These are phyloP conservation scores for Peterozyma toletana DNA, from an alignment of 805 yeast genomes.

Conservation along the genomic window DNA sequence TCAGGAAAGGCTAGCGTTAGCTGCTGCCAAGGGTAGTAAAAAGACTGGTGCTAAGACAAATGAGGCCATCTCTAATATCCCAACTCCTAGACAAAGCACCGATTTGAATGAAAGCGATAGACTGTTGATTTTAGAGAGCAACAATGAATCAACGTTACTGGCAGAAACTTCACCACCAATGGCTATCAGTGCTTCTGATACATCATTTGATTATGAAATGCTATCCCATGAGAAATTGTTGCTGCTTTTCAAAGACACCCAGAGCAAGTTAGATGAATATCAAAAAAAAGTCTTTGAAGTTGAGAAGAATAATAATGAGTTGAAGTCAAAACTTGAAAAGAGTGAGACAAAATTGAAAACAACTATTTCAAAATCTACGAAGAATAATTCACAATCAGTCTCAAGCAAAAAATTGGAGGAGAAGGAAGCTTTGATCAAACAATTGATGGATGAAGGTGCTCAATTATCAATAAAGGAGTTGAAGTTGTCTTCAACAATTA, in stretches of 20 bases:
- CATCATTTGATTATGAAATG: background rate
- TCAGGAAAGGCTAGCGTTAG: slow-evolving; percentile 80
- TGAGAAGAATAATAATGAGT: slow-evolving; percentile 2
- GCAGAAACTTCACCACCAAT: background rate
- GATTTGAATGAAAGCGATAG: background rate
- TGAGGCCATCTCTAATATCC: background rate
- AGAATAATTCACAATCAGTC: slow-evolving; percentile 5
- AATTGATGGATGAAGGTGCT: slow-evolving; percentile 71
- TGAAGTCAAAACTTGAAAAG: slow-evolving; percentile 8
- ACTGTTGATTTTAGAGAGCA: background rate
- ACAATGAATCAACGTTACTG: background rate
- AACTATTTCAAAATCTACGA: slow-evolving; percentile 1
- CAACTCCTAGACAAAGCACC: slow-evolving; percentile 6
- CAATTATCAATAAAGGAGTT: slow-evolving; percentile 66
- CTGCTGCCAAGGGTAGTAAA: slow-evolving; percentile 48
- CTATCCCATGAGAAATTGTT: too few species aligned
- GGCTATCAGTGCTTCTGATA: background rate
- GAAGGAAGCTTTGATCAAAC: slow-evolving; percentile 57
- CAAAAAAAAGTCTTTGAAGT: slow-evolving; percentile 1
- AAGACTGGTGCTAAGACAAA: slow-evolving; percentile 9
- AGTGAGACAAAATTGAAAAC: background rate
- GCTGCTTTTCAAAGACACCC: too few species aligned
- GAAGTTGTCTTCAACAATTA: slow-evolving; percentile 57
- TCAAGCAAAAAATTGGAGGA: slow-evolving; percentile 27
- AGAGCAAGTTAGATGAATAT: background rate